These are phyloP conservation scores for Ehretia macrophylla DNA, from an alignment of 257 asterid species.

Conservation along the genomic window DNA sequence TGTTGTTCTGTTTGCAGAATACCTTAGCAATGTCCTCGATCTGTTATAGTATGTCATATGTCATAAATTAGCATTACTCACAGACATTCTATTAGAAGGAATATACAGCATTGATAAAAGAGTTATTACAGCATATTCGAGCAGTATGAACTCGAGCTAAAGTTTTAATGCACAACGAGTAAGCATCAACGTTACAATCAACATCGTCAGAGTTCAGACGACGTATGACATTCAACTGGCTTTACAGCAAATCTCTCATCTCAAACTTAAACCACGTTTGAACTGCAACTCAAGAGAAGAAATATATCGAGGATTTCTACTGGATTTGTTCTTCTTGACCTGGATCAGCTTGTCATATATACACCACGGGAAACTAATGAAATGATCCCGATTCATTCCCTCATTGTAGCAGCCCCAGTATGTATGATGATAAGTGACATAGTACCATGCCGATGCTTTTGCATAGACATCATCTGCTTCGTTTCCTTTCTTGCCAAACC, in stretches of 20 bases:
- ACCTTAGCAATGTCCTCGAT: too few relatives aligned
- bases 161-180: too few relatives aligned
- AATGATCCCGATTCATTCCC: conserved; percentile 50
- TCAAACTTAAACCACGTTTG: background rate
- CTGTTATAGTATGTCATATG: too few relatives aligned
- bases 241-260: background rate
- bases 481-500: conserved; percentile 38
- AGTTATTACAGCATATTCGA: too few relatives aligned
- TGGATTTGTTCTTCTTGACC: conserved; percentile 31
- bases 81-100: too few relatives aligned
- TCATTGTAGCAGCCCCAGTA: conserved; percentile 46
- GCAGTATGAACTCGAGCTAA: too few relatives aligned
- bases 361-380: conserved; percentile 63
- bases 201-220: background rate
- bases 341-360: conserved; percentile 44
- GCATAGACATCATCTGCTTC: conserved; percentile 38
- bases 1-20: too few relatives aligned
- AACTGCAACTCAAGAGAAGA: conserved; percentile 6
- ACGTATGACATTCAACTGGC: too few relatives aligned
- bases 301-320: background rate
- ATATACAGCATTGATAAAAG: too few relatives aligned
- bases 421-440: conserved; percentile 45
- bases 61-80: too few relatives aligned
- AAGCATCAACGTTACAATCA: background rate
- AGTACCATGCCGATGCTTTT: conserved; percentile 71